A percentile compares a stretch with the other conserved stretches of the same genome.
phyloP scores from a whole-genome alignment of 2,329 filamentous ascomycete species.

The Hypoxylon sp. region DNA sequence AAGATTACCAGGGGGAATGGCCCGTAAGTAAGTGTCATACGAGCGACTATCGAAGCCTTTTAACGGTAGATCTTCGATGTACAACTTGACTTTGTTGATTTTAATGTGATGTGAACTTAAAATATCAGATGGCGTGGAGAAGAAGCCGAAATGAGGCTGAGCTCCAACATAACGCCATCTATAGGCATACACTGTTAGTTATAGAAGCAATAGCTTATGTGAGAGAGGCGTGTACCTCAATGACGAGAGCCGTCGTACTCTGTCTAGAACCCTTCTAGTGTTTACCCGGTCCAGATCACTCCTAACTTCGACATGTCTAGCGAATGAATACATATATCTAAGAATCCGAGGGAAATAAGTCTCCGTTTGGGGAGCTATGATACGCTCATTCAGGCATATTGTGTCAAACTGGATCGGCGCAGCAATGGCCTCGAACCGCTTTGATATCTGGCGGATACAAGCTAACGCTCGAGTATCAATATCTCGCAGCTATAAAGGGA shows the following conservation, averaged over 20 bases:
- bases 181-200: constrained; percentile 2
- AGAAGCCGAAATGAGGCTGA: constrained; percentile 48
- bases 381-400: constrained; percentile 57
- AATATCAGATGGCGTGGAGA: constrained; percentile 60
- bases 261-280: constrained; percentile 56
- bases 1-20: constrained; percentile 58
- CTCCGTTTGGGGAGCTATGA: constrained; percentile 57
- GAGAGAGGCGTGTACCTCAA: constrained; percentile 56
- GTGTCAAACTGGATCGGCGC: constrained; percentile 61
- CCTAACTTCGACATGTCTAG: constrained; percentile 59
- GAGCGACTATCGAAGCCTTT: constrained; percentile 55
- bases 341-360: constrained; percentile 54
- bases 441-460: constrained; percentile 57
- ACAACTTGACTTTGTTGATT: constrained; percentile 53
- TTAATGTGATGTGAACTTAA: constrained; percentile 54
- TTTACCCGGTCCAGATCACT: constrained; percentile 59
- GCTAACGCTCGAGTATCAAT: constrained; percentile 56
- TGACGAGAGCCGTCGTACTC: constrained; percentile 57
- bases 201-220: not conserved
- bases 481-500: constrained; percentile 56
- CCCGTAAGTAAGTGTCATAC: constrained; percentile 57
- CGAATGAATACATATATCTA: constrained; percentile 57
- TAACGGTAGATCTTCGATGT: constrained; percentile 61
- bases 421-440: constrained; percentile 59
- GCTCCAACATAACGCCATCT: constrained; percentile 60